Base-by-base conservation (phyloP, 2,329 filamentous ascomycete species). In the Botrytis cinerea region DNA sequence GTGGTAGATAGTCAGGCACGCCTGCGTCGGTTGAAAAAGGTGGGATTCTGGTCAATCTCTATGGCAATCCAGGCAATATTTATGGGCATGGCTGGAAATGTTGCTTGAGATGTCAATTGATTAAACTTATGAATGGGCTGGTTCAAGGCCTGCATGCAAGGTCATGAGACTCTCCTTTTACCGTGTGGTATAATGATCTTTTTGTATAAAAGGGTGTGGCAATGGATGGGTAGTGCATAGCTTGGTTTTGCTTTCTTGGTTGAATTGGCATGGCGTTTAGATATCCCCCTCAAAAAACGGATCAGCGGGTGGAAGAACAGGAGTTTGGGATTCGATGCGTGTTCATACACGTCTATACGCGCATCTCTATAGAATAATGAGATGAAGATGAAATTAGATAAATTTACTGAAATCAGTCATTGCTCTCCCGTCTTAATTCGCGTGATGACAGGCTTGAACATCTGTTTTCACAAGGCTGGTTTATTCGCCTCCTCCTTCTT, bases 11-110 rank as follows among this genome's bases (percentile, higher is more conserved):
- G 96, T 78, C 92, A 97, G 81, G 93, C 92, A 77, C 90, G 94
- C 70, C 92, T 94, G 78, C 88, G 95, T 69, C 88, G 96, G 62
- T 92, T 99, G 81, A 97, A 95, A 82, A 97, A 98, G 83, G 96
- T 97, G 43, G 96, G 96, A 46, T 91, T 98, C 79, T 99, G 96
- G 96, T 97, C 94, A 4, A 86, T 98, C 73, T 95, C 95, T 78
- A 85, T 99, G 73, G 93, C 95, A 10, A 93, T 95, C 12, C 96
- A 99, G 81, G 96, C 95, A 4, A 87, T 99, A 51, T 96, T 98
- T 81, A 92, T 98, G 84, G 96, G 96, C 16, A 92, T 98, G 86
- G 95, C 95, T 7, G 95, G 95, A 25, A 96, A 94, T 77, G 84
- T 91, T 74, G 86, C 90, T 69, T 89, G 78, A 78, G 32, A 32